These are phyloP conservation scores for Drechmeria coniospora DNA, from an alignment of 2,329 filamentous ascomycete species.

Conservation along the genomic window DNA sequence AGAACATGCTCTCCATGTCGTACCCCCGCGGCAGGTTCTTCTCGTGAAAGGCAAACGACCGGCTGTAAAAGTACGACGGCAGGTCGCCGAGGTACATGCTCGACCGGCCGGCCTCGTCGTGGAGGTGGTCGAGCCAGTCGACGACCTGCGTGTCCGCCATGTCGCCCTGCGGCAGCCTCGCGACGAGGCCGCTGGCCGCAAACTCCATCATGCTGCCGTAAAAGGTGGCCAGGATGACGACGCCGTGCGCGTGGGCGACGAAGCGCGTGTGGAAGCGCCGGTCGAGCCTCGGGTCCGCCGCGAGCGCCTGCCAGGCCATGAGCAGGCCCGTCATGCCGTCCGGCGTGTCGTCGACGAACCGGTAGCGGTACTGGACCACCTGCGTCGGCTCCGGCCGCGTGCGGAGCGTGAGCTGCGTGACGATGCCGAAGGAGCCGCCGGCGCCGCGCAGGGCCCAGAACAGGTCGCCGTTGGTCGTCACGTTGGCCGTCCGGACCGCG, in stretches of 20 bases:
- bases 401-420: conserved; percentile 39
- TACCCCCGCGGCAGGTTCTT: conserved; percentile 30
- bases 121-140: conserved; percentile 47
- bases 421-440: conserved; percentile 38
- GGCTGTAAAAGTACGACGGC: conserved; percentile 37
- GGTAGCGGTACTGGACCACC: conserved; percentile 45
- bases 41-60: conserved; percentile 36
- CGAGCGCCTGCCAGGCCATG: conserved; percentile 41
- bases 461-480: conserved; percentile 32
- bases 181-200: conserved; percentile 30
- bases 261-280: conserved; percentile 43
- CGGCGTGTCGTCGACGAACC: conserved; percentile 31
- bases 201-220: conserved; percentile 45
- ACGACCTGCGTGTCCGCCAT: conserved; percentile 31
- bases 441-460: conserved; percentile 43
- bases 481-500: conserved; percentile 29
- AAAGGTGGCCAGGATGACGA: conserved; percentile 43
- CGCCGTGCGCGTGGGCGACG: conserved; percentile 35
- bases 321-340: conserved; percentile 32
- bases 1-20: conserved; percentile 36
- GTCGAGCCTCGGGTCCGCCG: conserved; percentile 37
- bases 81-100: conserved; percentile 31
- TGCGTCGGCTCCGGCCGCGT: conserved; percentile 39
- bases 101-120: conserved; percentile 33
- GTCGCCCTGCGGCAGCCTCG: conserved; percentile 26